Evolutionary conservation across 2,329 filamentous ascomycete species (phyloP), one percentile per base, ranked within the genome.

Genomic region (Epichloe glyceriae): DNA sequence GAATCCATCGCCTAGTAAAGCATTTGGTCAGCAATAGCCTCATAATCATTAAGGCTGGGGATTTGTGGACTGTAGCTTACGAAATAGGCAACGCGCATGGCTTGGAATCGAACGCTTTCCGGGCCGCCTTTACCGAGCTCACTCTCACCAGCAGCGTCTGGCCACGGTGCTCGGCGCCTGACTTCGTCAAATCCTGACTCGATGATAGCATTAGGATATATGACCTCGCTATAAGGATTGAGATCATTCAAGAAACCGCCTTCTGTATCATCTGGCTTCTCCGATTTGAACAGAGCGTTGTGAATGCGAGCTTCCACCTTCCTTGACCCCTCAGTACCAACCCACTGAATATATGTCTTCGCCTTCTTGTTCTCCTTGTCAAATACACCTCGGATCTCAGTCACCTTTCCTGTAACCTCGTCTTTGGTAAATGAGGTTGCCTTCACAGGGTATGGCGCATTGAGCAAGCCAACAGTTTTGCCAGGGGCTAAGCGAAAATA

Each of bases 341-440:
- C 86, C 91, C 91, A 96, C 63, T 95, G 89, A 64, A 96, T 95
- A 62, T 81, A 87, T 1, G 88, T 83, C 70, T 94, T 91, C 41
- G 85, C 80, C 59, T 81, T 79, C 62, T 83, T 82, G 17, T 75
- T 79, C 54, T 87, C 84, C 53, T 85, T 85, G 54, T 87, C 84
- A 50, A 82, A 85, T 0, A 68, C 61, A 19, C 63, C 85, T 38
- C 74, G 75, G 52, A 93, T 79, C 55, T 81, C 78, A 2, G 74
- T 83, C 46, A 91, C 77, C 52, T 76, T 74, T 48, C 83, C 85
- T 3, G 76, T 79, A 1, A 70, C 64, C 47, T 76, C 70, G 56
- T 88, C 84, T 58, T 83, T 88, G 47, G 75, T 74, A 67, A 86
- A 89, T 2, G 79, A 79, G 0, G 77, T 80, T 2, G 83, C 85